Conservation (phyloP, 164 flowering plant species). For the Aristolochia californica region DNA sequence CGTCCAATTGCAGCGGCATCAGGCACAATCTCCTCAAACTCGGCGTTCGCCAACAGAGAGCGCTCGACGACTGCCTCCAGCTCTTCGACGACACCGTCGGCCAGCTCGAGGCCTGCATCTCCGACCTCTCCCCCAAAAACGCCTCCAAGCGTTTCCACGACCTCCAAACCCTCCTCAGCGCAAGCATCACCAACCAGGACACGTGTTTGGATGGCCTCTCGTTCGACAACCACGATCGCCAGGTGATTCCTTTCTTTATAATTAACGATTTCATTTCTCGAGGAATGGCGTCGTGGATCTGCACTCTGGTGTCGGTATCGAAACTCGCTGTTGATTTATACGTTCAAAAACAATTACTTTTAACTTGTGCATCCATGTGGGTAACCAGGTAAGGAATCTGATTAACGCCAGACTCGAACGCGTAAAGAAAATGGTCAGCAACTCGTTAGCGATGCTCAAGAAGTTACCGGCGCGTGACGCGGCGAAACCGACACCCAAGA, state of each 20-base stretch:
- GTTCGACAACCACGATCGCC: neutral
- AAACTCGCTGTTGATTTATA: constrained; percentile 59
- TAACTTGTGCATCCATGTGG: constrained; percentile 27
- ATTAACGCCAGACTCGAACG: constrained; percentile 1
- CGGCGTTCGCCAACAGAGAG: constrained; percentile 24
- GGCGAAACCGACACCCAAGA: neutral
- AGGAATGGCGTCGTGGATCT: constrained; percentile 60
- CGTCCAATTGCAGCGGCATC: constrained; percentile 37
- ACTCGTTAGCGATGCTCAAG: constrained; percentile 50
- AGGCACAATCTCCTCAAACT: constrained; percentile 15
- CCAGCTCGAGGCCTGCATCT: constrained; percentile 29
- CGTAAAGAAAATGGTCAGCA: constrained; percentile 54
- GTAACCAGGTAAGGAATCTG: neutral
- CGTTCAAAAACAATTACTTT: constrained; percentile 33
- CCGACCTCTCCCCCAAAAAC: constrained; percentile 24
- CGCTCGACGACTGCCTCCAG: constrained; percentile 68
- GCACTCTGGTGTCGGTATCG: constrained; percentile 24
- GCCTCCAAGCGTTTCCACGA: constrained; percentile 24
- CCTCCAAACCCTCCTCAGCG: constrained; percentile 59
- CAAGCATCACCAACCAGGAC: constrained; percentile 72
- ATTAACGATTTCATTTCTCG: no score
- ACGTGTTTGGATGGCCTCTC: constrained; percentile 89
- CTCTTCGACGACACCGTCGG: constrained; percentile 43
- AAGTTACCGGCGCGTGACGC: neutral
- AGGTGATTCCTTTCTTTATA: no score